phyloP scores from a whole-genome alignment of 202 grass and related monocot genomes.

The Carex sylvatica region DNA sequence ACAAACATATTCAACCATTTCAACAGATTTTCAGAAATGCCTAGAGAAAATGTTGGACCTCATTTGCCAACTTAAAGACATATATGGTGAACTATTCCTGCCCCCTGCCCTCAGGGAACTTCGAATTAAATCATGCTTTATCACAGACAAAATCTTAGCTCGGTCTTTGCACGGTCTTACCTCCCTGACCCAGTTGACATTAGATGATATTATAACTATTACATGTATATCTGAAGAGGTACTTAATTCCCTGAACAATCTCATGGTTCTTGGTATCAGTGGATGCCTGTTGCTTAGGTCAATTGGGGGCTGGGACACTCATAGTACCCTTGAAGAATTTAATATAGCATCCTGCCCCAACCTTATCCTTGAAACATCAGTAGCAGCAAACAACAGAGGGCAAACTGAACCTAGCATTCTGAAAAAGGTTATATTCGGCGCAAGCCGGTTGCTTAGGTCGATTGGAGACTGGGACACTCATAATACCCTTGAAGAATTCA shows the following conservation, averaged over 20 bases:
- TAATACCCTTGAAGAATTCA: neutral
- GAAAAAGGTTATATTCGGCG: neutral
- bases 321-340: neutral
- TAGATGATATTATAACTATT: conserved; percentile 14
- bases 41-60: conserved; percentile 13
- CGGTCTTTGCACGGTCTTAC: neutral
- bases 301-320: neutral
- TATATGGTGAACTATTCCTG: neutral
- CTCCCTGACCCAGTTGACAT: conserved; percentile 1
- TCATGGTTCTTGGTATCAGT: neutral
- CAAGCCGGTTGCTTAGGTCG: neutral
- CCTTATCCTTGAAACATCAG: conserved; percentile 1
- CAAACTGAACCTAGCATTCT: neutral
- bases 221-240: conserved; percentile 4
- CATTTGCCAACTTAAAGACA: neutral
- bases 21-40: neutral
- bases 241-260: neutral
- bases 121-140: conserved; percentile 2
- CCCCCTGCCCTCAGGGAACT: neutral
- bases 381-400: neutral
- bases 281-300: conserved; percentile 11
- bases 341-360: neutral
- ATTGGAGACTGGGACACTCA: conserved; percentile 7
- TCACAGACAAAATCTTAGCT: neutral
- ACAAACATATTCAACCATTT: neutral